phyloP scores from a whole-genome alignment of 2,329 filamentous ascomycete species.

The Orbilia brochopaga region DNA sequence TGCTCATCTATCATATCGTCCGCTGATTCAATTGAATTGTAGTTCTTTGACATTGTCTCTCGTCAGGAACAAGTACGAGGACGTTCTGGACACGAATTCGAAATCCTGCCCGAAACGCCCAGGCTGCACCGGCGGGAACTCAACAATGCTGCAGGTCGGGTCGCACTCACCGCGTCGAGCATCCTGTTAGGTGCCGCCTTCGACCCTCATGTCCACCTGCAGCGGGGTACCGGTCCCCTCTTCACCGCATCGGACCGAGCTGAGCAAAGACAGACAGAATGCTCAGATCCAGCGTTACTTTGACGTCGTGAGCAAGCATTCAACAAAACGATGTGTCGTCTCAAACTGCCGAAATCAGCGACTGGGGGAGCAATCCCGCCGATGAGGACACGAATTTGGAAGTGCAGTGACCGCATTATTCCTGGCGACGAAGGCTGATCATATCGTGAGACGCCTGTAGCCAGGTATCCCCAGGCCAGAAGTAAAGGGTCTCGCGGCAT shows the following conservation, averaged over 20 bases:
- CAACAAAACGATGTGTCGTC: conserved; percentile 29
- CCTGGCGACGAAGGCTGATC: background rate
- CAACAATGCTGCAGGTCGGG: background rate
- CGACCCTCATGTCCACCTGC: background rate
- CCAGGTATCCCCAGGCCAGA: too few relatives aligned
- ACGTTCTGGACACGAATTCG: too few relatives aligned
- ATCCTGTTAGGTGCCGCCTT: conserved; percentile 8
- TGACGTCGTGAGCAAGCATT: conserved; percentile 15
- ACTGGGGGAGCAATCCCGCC: conserved; percentile 10
- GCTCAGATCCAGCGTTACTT: too few relatives aligned
- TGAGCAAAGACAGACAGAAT: background rate
- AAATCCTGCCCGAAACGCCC: too few relatives aligned
- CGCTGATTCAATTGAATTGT: too few relatives aligned
- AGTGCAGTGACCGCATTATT: background rate
- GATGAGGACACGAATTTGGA: background rate
- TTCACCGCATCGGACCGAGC: background rate
- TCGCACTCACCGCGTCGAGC: conserved; percentile 7
- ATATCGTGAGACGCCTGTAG: too few relatives aligned
- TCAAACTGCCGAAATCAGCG: conserved; percentile 46
- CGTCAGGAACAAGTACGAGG: too few relatives aligned
- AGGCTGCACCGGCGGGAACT: background rate
- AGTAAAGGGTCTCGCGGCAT: too few relatives aligned
- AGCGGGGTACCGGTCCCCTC: background rate
- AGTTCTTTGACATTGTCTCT: too few relatives aligned
- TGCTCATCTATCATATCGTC: too few relatives aligned